phyloP scores from a whole-genome alignment of 306 rosid species.

The Rosa lucieae region DNA sequence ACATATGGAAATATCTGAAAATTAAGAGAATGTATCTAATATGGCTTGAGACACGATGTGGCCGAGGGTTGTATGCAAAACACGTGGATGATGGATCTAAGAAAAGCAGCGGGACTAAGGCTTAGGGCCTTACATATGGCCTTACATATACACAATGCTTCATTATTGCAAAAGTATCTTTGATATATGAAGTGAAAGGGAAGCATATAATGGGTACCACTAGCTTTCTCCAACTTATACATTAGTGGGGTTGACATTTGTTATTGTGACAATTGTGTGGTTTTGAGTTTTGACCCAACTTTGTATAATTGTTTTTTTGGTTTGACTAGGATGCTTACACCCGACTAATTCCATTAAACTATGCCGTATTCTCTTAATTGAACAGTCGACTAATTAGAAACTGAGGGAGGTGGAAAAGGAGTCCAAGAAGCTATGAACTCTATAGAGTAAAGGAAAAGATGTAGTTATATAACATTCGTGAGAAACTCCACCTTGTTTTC shows the following conservation, averaged over 20 bases:
- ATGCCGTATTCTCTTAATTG: slow-evolving; percentile 21
- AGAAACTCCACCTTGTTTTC: not conserved
- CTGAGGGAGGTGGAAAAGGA: slow-evolving; percentile 25
- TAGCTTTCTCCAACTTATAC: slow-evolving; percentile 15
- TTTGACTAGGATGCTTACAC: slow-evolving; percentile 26
- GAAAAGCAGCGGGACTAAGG: slow-evolving; percentile 11
- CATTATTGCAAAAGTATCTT: not conserved
- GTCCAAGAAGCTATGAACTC: slow-evolving; percentile 41
- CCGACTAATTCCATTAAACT: too few relatives aligned
- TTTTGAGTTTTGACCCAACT: not conserved
- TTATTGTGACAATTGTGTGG: slow-evolving; percentile 24
- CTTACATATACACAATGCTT: not conserved
- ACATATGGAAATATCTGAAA: not conserved
- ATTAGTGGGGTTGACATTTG: slow-evolving; percentile 35
- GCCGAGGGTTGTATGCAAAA: not conserved
- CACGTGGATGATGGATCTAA: slow-evolving; percentile 32
- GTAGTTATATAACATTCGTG: not conserved
- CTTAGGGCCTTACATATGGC: not conserved
- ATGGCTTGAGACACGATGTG: not conserved
- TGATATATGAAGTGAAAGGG: slow-evolving; percentile 37
- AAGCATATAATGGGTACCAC: slow-evolving; percentile 20
- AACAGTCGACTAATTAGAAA: slow-evolving; percentile 16
- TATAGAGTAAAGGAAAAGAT: slow-evolving; percentile 28
- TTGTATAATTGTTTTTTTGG: not conserved
- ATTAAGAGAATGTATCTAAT: not conserved